A percentile compares a stretch with the other conserved stretches of the same genome.
These are phyloP conservation scores for Fusarium sublunatum DNA, from an alignment of 2,329 filamentous ascomycete genomes.

Conservation along the genomic window DNA sequence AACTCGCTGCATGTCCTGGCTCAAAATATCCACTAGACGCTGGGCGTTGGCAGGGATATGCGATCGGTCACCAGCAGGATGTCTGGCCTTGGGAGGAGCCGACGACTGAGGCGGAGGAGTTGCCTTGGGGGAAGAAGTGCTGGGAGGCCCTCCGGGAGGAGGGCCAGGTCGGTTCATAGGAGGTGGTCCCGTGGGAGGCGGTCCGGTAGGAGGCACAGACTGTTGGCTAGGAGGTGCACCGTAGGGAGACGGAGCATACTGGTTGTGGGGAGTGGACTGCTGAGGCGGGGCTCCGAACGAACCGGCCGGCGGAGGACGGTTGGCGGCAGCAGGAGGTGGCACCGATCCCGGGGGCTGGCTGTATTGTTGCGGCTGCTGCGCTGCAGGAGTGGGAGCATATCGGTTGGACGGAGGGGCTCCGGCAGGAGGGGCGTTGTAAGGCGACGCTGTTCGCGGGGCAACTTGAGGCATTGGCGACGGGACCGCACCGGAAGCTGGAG, in stretches of 20 bases:
- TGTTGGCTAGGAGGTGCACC: constrained; percentile 51
- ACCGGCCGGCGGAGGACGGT: constrained; percentile 60
- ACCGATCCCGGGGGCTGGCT: constrained; percentile 56
- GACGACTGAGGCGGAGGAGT: constrained; percentile 62
- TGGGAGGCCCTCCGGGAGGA: constrained; percentile 49
- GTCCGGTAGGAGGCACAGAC: constrained; percentile 54
- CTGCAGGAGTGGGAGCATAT: constrained; percentile 76
- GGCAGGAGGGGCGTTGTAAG: constrained; percentile 84
- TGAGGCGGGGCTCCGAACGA: constrained; percentile 59
- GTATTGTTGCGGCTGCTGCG: constrained; percentile 60
- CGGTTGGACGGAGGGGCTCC: constrained; percentile 76
- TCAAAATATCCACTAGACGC: constrained; percentile 83
- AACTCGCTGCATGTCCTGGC: constrained; percentile 87
- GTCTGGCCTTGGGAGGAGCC: constrained; percentile 67
- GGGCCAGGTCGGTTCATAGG: constrained; percentile 50
- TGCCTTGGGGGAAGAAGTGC: constrained; percentile 42
- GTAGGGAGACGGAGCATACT: constrained; percentile 71
- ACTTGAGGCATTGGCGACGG: constrained; percentile 66
- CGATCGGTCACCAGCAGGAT: constrained; percentile 87
- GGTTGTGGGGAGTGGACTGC: constrained; percentile 59
- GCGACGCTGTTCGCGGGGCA: constrained; percentile 80
- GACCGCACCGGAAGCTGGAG: constrained; percentile 72
- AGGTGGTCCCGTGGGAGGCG: constrained; percentile 52
- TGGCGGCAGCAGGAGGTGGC: constrained; percentile 56
- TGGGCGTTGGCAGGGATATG: constrained; percentile 85